Evolutionary conservation across 768 basidiomycete genomes (phyloP).

Genomic region (Chalciporus piperatus): DNA sequence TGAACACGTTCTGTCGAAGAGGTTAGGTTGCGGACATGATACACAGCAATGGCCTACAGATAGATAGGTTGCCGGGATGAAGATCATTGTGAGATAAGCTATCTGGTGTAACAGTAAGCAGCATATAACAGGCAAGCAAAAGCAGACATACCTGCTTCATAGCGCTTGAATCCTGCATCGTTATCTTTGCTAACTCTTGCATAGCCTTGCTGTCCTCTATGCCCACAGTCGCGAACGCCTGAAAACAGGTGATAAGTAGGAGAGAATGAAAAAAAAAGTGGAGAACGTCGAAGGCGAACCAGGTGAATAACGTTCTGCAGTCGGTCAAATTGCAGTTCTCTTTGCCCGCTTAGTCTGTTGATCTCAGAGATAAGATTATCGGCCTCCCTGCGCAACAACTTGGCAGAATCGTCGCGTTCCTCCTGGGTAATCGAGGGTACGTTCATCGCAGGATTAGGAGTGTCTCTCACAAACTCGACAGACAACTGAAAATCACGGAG

Average conservation of each 20-base stretch:
- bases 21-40: conserved; percentile 5
- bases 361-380: conserved; percentile 48
- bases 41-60: conserved; percentile 17
- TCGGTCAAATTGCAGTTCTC: conserved; percentile 22
- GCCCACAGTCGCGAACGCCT: conserved; percentile 57
- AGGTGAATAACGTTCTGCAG: conserved; percentile 23
- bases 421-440: conserved; percentile 9
- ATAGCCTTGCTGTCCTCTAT: conserved; percentile 42
- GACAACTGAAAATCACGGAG: conserved; percentile 54
- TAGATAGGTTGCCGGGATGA: conserved; percentile 50
- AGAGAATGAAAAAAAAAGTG: background rate
- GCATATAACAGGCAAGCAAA: background rate
- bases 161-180: conserved; percentile 3
- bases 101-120: conserved; percentile 34
- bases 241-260: background rate
- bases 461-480: conserved; percentile 46
- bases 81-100: conserved; percentile 54
- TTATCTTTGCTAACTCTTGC: background rate
- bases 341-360: conserved; percentile 37
- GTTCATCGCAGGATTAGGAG: conserved; percentile 49
- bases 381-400: conserved; percentile 38
- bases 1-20: conserved; percentile 29
- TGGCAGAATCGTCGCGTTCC: conserved; percentile 28
- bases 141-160: conserved; percentile 21
- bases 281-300: conserved; percentile 12